These are phyloP conservation scores for Drechslerella dactyloides DNA, from an alignment of 2,329 filamentous ascomycete species.

Conservation along the genomic window DNA sequence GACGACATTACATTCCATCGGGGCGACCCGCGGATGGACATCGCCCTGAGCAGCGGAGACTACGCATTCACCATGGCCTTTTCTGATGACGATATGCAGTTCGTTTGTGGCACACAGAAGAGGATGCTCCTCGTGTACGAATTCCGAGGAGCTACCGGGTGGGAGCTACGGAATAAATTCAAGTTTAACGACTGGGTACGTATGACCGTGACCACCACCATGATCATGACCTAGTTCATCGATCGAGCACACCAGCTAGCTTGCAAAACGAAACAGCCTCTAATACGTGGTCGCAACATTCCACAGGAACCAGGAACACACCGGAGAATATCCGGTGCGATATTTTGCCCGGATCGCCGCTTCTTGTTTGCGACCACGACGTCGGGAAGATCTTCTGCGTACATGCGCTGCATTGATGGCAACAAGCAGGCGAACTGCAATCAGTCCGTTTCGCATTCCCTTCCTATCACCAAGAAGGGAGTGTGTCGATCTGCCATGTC, in stretches of 20 bases:
- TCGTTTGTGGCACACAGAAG: constrained; percentile 46
- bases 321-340: constrained; percentile 40
- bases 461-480: constrained; percentile 45
- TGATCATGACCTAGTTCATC: background rate
- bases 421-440: constrained; percentile 39
- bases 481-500: constrained; percentile 41
- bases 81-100: constrained; percentile 40
- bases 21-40: constrained; percentile 44
- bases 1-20: constrained; percentile 35
- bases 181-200: constrained; percentile 50
- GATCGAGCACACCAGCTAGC: too few species aligned
- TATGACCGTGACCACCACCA: too few species aligned
- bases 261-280: background rate
- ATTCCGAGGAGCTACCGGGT: constrained; percentile 25
- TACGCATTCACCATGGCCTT: constrained; percentile 49
- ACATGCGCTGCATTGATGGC: constrained; percentile 44
- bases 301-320: constrained; percentile 46
- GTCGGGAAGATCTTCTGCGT: constrained; percentile 40
- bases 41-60: constrained; percentile 27
- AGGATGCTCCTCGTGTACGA: constrained; percentile 43
- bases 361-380: constrained; percentile 47
- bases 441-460: constrained; percentile 40
- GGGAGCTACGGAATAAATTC: constrained; percentile 46
- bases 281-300: constrained; percentile 8
- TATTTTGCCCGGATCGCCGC: constrained; percentile 41